phyloP scores from a whole-genome alignment of 805 yeast genomes.

The Starmerella khaoyaiensis region DNA sequence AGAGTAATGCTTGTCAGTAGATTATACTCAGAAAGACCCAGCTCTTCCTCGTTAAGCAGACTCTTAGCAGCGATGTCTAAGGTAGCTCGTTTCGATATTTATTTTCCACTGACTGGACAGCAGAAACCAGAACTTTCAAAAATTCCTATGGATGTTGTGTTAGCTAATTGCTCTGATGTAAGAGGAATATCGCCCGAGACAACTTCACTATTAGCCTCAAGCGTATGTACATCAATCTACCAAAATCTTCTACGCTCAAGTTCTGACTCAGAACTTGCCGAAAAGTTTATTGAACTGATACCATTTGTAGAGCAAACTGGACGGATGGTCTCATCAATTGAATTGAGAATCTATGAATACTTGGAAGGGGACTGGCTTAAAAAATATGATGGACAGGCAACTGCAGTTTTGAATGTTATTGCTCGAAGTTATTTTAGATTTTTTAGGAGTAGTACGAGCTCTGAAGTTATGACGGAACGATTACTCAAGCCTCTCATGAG shows the following conservation, averaged over 20 bases:
- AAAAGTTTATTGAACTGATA: slow-evolving; percentile 6
- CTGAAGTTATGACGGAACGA: no score
- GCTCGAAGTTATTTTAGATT: slow-evolving; percentile 11
- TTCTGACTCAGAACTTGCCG: slow-evolving; percentile 11
- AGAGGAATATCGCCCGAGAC: slow-evolving; percentile 8
- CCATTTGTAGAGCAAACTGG: slow-evolving; percentile 14
- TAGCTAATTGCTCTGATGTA: neutral
- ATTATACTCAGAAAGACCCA: slow-evolving; percentile 1
- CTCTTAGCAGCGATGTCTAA: slow-evolving; percentile 10
- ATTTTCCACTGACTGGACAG: slow-evolving; percentile 16
- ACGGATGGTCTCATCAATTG: slow-evolving; percentile 8
- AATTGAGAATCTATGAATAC: slow-evolving; percentile 11
- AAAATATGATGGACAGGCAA: slow-evolving; percentile 2
- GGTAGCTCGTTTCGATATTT: slow-evolving; percentile 3
- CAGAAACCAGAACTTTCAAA: neutral
- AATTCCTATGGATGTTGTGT: slow-evolving; percentile 6
- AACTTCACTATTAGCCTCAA: neutral
- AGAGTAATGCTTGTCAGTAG: slow-evolving; percentile 11
- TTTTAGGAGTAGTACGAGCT: slow-evolving; percentile 9
- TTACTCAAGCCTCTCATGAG: slow-evolving; percentile 7
- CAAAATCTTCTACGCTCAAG: neutral
- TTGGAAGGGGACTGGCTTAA: slow-evolving; percentile 7
- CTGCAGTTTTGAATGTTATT: slow-evolving; percentile 6
- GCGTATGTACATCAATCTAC: slow-evolving; percentile 4
- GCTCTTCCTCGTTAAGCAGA: slow-evolving; percentile 14